Conservation (phyloP, 2,329 filamentous ascomycete genomes). For the Penicillium sp. region DNA sequence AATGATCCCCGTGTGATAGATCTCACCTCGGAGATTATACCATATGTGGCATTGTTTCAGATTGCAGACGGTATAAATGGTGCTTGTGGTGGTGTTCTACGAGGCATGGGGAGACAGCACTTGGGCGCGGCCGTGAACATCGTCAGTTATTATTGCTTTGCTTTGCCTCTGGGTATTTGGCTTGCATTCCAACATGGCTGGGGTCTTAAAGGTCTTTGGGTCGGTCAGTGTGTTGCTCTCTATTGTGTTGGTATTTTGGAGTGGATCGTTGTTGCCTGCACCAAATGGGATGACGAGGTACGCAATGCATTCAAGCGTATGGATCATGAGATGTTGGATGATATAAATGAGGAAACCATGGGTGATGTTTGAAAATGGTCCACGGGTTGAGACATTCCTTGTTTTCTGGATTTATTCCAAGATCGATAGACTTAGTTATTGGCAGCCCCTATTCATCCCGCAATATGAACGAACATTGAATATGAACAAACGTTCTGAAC, state of each 20-base stretch:
- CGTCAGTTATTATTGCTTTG: slow-evolving; percentile 79
- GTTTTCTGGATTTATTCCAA: too few relatives aligned
- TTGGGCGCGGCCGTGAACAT: slow-evolving; percentile 81
- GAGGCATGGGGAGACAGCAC: slow-evolving; percentile 86
- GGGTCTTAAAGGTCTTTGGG: slow-evolving; percentile 78
- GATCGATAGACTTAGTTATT: background rate
- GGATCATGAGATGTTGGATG: slow-evolving; percentile 48
- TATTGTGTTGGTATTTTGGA: slow-evolving; percentile 77
- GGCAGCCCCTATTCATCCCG: background rate
- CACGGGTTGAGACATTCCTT: too few relatives aligned
- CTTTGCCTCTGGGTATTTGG: slow-evolving; percentile 77
- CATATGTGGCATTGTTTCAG: slow-evolving; percentile 85
- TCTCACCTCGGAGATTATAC: slow-evolving; percentile 78
- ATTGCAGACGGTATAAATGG: slow-evolving; percentile 87
- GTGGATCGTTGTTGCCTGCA: slow-evolving; percentile 76
- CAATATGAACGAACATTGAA: too few relatives aligned
- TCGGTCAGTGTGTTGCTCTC: slow-evolving; percentile 78
- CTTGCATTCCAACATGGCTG: slow-evolving; percentile 78
- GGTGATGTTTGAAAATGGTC: background rate
- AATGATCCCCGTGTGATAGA: slow-evolving; percentile 70
- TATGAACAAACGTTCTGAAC: too few relatives aligned
- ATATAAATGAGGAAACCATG: slow-evolving; percentile 3
- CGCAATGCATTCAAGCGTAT: slow-evolving; percentile 69
- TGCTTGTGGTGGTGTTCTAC: slow-evolving; percentile 74
- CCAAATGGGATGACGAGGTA: slow-evolving; percentile 75